Evolutionary conservation across 371 early-diverging fungal species (phyloP).

Genomic region (Lichtheimia corymbifera): DNA sequence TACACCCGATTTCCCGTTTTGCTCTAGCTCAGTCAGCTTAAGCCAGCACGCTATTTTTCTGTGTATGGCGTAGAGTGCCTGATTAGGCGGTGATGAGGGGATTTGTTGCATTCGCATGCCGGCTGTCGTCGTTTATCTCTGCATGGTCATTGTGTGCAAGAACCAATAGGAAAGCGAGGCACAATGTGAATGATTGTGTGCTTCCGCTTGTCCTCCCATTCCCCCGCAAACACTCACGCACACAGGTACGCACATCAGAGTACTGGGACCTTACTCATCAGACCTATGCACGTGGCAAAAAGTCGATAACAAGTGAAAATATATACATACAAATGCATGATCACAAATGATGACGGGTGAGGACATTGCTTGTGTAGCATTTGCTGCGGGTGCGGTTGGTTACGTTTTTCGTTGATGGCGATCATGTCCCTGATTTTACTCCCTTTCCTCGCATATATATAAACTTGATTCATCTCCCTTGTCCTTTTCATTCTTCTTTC

Average conservation of each 20-base stretch:
- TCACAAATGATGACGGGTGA: neutral
- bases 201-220: no score
- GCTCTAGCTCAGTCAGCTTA: no score
- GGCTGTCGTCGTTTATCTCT: neutral
- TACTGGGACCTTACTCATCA: neutral
- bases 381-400: no score
- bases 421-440: conserved; percentile 4
- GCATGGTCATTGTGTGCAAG: conserved; percentile 1
- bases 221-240: no score
- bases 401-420: neutral
- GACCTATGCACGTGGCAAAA: conserved; percentile 2
- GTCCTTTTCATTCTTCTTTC: no score
- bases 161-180: neutral
- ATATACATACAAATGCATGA: neutral
- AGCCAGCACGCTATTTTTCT: no score
- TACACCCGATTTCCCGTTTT: no score
- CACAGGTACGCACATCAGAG: neutral
- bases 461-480: no score
- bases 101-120: no score
- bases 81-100: no score
- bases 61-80: no score
- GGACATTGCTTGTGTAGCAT: no score
- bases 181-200: neutral
- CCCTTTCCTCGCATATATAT: neutral
- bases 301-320: neutral